These are phyloP conservation scores for Tetrahymena thermophila DNA, from an alignment of 73 alveolate genomes.

Conservation along the genomic window DNA sequence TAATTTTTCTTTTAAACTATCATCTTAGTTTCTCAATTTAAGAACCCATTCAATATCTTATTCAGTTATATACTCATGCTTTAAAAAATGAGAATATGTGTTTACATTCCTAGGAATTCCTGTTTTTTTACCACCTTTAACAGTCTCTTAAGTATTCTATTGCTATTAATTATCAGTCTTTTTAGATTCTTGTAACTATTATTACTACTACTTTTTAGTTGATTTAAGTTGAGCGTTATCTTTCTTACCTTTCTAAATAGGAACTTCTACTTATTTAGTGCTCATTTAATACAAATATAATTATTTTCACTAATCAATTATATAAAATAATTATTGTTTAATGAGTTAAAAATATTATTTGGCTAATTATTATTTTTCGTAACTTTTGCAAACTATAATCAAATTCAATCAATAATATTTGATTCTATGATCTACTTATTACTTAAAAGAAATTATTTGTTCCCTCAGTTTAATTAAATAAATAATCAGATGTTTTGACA, in stretches of 20 bases:
- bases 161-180: not conserved
- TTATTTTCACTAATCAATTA: not conserved
- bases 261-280: not conserved
- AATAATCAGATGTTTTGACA: not conserved
- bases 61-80: slow-evolving; percentile 34
- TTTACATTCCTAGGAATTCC: slow-evolving; percentile 40
- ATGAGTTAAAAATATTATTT: not conserved
- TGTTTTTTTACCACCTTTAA: not conserved
- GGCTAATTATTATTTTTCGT: not conserved
- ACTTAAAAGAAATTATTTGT: not conserved
- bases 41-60: slow-evolving; percentile 45
- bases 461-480: not conserved
- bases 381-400: not conserved
- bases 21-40: slow-evolving; percentile 28
- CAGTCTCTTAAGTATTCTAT: not conserved
- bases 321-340: not conserved
- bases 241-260: not conserved
- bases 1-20: slow-evolving; percentile 8
- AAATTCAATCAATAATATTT: not conserved
- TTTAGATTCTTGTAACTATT: not conserved
- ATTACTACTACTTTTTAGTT: not conserved
- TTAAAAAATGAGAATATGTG: slow-evolving; percentile 21
- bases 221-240: not conserved
- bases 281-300: not conserved
- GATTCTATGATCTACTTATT: not conserved